Base-by-base conservation (phyloP, 306 rosid genomes). In the Prunus mume region DNA sequence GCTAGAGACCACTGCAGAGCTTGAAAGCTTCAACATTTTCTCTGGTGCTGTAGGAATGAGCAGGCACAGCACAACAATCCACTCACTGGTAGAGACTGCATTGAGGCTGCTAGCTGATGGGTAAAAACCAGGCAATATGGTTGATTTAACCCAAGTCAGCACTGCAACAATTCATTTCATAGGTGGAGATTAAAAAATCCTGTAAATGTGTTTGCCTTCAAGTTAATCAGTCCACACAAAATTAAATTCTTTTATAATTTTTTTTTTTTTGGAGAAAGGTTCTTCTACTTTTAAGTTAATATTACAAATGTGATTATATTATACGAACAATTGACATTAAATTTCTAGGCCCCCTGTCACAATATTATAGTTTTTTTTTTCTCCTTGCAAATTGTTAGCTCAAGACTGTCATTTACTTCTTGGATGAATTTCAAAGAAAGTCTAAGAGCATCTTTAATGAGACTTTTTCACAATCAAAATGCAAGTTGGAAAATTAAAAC, bases 21-120 rank as follows among this genome's bases (percentile, higher is more conserved):
- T 96, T n/a, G 98, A 96, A 87, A 91, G 98, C 87, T 96, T 92
- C 76, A 92, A 91, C 72, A 83, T 91, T 70, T 88, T 96, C 89
- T 96, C 99, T 7, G 99, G 99, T 20, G 83, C 91, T 2, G 93
- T 92, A 4, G 98, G 98, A 66, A 58, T 92, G 78, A 92, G 88
- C 87, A 83, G 97, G 38, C 98, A 96, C 84, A 79, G 55, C 78
- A 78, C 73, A 25, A 85, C 97, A 47, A 89, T 96, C 74, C 91
- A 96, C 65, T 84, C 97, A 38, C 78, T 96, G 72, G 91, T 88
- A 61, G 97, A 93, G 83, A 86, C 86, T 68, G 99, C 93, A 27
- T 78, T 91, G 83, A 68, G 72, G 20, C 68, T 90, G 25, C 80
- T 95, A 68, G 82, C 62, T 57, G 83, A 82, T 24, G 18, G 78